Conservation (phyloP, 352 stramenopile genomes). For the Phytopythium kandeliae region DNA sequence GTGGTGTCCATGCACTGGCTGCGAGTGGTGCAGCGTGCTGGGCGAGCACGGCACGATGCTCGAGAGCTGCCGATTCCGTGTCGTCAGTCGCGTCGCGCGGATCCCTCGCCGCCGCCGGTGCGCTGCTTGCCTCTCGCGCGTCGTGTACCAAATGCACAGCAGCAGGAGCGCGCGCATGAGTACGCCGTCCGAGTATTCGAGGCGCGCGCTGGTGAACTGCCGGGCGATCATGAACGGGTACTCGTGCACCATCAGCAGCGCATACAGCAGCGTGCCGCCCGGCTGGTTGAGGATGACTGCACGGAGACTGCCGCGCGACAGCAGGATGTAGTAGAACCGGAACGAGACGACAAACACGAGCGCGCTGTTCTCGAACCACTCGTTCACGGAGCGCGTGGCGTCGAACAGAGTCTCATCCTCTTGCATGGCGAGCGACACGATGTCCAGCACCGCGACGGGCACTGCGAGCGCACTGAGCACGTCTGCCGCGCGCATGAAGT, state of each 20-base stretch:
- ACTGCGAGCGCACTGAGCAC: slow-evolving; percentile 6
- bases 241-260: slow-evolving; percentile 21
- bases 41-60: slow-evolving; percentile 5
- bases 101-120: slow-evolving; percentile 1
- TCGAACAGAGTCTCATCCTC: not conserved
- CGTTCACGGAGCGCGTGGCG: not conserved
- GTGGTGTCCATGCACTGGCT: not conserved
- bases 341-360: slow-evolving; percentile 23
- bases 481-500: slow-evolving; percentile 15
- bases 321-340: slow-evolving; percentile 21
- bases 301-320: slow-evolving; percentile 11
- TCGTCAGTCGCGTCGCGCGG: slow-evolving; percentile 5
- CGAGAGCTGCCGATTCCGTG: slow-evolving; percentile 8
- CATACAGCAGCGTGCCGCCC: slow-evolving; percentile 16
- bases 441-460: slow-evolving; percentile 5
- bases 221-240: slow-evolving; percentile 19
- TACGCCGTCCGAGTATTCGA: slow-evolving; percentile 11
- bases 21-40: not conserved
- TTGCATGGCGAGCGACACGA: slow-evolving; percentile 5
- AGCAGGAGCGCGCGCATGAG: slow-evolving; percentile 15
- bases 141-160: slow-evolving; percentile 13
- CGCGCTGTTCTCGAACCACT: slow-evolving; percentile 14
- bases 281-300: slow-evolving; percentile 14
- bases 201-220: not conserved
- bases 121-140: slow-evolving; percentile 10